phyloP scores from a whole-genome alignment of 352 stramenopile species.

The Phytophthora vignae region DNA sequence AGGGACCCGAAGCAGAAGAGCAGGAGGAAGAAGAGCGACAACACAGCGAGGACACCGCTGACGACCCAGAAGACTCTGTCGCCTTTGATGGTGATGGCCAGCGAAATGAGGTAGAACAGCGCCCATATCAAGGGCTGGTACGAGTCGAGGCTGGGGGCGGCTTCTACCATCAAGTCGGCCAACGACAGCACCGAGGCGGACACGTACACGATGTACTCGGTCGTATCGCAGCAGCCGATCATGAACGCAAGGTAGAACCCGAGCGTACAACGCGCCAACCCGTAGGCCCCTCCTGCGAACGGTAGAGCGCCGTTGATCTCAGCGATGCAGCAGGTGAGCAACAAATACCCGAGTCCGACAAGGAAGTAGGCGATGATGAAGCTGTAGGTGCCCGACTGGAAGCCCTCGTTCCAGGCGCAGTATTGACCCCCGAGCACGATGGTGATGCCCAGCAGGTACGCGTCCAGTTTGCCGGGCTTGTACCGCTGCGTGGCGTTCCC shows the following conservation, averaged over 20 bases:
- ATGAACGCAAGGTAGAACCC: slow-evolving; percentile 42
- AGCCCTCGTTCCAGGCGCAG: slow-evolving; percentile 37
- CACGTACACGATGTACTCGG: slow-evolving; percentile 48
- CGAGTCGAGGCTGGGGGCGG: neutral
- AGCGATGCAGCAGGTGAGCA: slow-evolving; percentile 32
- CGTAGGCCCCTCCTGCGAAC: slow-evolving; percentile 47
- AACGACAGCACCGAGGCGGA: slow-evolving; percentile 33
- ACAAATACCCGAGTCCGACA: slow-evolving; percentile 31
- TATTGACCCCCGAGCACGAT: slow-evolving; percentile 42
- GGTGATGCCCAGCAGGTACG: slow-evolving; percentile 17
- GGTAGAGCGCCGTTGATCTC: slow-evolving; percentile 45
- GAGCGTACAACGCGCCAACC: slow-evolving; percentile 37
- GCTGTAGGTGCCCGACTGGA: slow-evolving; percentile 30
- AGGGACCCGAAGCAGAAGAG: slow-evolving; percentile 43
- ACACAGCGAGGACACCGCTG: slow-evolving; percentile 24
- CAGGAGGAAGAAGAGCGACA: slow-evolving; percentile 38
- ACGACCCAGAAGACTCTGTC: slow-evolving; percentile 43
- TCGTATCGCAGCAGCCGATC: slow-evolving; percentile 38
- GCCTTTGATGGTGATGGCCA: slow-evolving; percentile 31
- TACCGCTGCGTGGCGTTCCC: slow-evolving; percentile 1
- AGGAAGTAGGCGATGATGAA: slow-evolving; percentile 32
- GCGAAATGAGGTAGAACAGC: slow-evolving; percentile 34
- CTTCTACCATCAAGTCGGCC: slow-evolving; percentile 37
- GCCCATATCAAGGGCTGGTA: slow-evolving; percentile 31
- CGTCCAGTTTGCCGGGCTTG: slow-evolving; percentile 16